A percentile compares a stretch with the other conserved stretches of the same genome.
phyloP scores from a whole-genome alignment of 2,329 filamentous ascomycete genomes.

The Ramularia collo-cygni region DNA sequence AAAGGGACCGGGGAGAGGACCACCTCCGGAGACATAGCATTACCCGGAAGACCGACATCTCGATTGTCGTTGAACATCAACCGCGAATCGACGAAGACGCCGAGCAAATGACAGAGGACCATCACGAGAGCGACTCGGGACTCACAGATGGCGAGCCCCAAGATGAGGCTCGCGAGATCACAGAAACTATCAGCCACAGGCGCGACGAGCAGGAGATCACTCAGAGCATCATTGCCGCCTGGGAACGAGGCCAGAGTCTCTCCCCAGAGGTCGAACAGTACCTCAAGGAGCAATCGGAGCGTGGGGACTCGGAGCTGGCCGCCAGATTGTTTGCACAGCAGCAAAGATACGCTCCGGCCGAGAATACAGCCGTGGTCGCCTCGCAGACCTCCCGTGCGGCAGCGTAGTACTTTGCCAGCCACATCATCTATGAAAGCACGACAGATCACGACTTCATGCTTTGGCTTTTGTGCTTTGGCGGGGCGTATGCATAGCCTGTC shows the following conservation, averaged over 20 bases:
- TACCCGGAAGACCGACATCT: constrained; percentile 29
- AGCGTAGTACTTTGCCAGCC: constrained; percentile 7
- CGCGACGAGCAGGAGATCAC: constrained; percentile 20
- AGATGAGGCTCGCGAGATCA: constrained; percentile 15
- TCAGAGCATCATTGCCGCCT: constrained; percentile 27
- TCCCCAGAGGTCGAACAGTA: constrained; percentile 30
- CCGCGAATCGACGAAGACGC: constrained; percentile 19
- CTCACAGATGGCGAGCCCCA: constrained; percentile 15
- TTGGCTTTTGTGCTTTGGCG: no score
- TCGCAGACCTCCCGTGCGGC: constrained; percentile 17
- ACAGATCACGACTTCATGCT: no score
- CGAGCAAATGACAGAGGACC: constrained; percentile 19
- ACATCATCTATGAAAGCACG: not conserved
- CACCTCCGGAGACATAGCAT: constrained; percentile 24
- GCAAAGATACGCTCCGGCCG: constrained; percentile 11
- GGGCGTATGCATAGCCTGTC: not conserved
- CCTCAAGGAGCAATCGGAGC: constrained; percentile 30
- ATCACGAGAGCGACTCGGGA: constrained; percentile 2
- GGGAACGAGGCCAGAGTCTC: constrained; percentile 26
- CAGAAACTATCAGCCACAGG: constrained; percentile 22
- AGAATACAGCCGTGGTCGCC: constrained; percentile 13
- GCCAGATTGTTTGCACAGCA: constrained; percentile 11
- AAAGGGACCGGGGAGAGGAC: constrained; percentile 26
- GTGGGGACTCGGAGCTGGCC: constrained; percentile 17
- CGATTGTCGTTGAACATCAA: constrained; percentile 25